Percentiles rank a stretch among this genome's conserved stretches.
These are phyloP conservation scores for Penicillium sp. DNA, from an alignment of 2,329 filamentous ascomycete genomes.

Conservation along the genomic window DNA sequence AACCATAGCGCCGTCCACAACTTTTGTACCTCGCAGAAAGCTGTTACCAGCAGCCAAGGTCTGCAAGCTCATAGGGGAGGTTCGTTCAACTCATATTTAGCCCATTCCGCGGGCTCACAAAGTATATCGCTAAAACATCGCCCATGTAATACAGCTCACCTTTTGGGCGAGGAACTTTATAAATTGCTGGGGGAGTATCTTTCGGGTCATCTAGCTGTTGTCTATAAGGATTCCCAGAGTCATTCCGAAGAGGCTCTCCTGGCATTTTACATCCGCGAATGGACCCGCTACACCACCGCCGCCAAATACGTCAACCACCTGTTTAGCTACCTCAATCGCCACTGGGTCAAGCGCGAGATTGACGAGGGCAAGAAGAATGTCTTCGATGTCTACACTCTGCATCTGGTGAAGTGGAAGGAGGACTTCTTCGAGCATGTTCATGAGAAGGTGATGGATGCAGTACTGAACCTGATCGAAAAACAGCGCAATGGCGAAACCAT, in stretches of 20 bases:
- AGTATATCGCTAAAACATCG: constrained; percentile 1
- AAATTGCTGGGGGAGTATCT: constrained; percentile 88
- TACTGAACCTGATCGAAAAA: constrained; percentile 93
- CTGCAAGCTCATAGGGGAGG: constrained; percentile 72
- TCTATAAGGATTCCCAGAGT: constrained; percentile 72
- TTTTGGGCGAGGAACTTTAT: constrained; percentile 95
- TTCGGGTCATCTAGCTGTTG: constrained; percentile 71
- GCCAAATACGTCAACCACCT: constrained; percentile 98
- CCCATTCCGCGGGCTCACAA: background rate
- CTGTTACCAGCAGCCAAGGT: constrained; percentile 64
- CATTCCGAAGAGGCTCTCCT: constrained; percentile 91
- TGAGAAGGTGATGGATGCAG: constrained; percentile 89
- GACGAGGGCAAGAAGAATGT: constrained; percentile 98
- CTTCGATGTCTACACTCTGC: constrained; percentile 96
- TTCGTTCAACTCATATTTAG: constrained; percentile 38
- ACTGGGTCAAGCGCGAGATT: constrained; percentile 99
- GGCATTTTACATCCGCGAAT: constrained; percentile 93
- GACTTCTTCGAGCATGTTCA: constrained; percentile 87
- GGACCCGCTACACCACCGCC: constrained; percentile 91
- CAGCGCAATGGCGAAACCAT: constrained; percentile 98
- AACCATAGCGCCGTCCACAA: constrained; percentile 82
- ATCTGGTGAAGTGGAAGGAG: constrained; percentile 92
- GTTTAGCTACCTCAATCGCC: constrained; percentile 93
- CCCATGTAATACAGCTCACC: constrained; percentile 67
- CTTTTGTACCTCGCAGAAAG: constrained; percentile 98